phyloP scores from a whole-genome alignment of 2,329 filamentous ascomycete species.

The Hymenoscyphus scutula region DNA sequence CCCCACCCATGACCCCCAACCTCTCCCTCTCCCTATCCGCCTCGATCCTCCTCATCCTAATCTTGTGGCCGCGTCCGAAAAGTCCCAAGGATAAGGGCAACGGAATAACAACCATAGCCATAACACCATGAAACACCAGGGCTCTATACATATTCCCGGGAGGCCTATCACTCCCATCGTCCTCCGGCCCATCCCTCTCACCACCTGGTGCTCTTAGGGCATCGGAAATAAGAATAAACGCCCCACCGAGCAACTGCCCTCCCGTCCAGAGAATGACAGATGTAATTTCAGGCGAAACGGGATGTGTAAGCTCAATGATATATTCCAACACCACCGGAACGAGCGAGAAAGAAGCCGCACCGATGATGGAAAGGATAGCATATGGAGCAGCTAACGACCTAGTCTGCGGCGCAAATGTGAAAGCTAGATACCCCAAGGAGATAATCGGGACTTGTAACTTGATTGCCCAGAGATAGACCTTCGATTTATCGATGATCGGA shows the following conservation, averaged over 20 bases:
- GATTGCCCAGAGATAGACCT: constrained; percentile 72
- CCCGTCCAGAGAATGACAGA: constrained; percentile 81
- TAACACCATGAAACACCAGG: constrained; percentile 74
- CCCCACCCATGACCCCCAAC: constrained; percentile 16
- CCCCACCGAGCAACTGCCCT: constrained; percentile 79
- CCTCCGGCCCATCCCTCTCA: constrained; percentile 38
- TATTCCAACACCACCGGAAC: constrained; percentile 85
- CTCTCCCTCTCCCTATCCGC: constrained; percentile 30
- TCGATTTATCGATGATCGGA: constrained; percentile 81
- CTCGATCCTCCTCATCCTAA: constrained; percentile 50
- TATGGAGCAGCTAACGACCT: constrained; percentile 64
- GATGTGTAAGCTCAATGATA: constrained; percentile 82
- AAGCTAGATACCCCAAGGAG: constrained; percentile 67
- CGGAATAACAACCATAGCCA: constrained; percentile 64
- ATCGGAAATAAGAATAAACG: constrained; percentile 82
- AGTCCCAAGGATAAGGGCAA: constrained; percentile 67
- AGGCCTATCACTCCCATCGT: constrained; percentile 47
- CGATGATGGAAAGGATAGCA: constrained; percentile 70
- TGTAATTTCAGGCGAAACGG: constrained; percentile 81
- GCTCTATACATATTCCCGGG: constrained; percentile 71
- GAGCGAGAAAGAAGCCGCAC: constrained; percentile 75
- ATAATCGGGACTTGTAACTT: constrained; percentile 74
- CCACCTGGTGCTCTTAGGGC: constrained; percentile 56
- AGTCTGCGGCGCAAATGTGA: constrained; percentile 75
- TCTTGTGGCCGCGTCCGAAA: constrained; percentile 58